A percentile compares a stretch with the other conserved stretches of the same genome.
Evolutionary conservation across 1,139 yeast species (phyloP).

Genomic region (Lodderomyces pseudojiufengensis): DNA sequence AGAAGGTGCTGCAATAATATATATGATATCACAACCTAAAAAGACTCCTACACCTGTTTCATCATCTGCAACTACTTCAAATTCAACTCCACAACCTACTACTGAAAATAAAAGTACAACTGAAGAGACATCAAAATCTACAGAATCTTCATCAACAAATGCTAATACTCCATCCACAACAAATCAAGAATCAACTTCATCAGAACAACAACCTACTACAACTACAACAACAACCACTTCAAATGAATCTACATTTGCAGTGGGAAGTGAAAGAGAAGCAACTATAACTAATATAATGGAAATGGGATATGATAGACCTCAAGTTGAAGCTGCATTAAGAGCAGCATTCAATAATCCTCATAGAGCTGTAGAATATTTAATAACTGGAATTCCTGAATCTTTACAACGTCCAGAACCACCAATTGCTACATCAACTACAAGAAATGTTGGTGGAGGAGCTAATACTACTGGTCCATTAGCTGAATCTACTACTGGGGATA

Average conservation of each 20-base stretch:
- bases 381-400: constrained; percentile 85
- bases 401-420: constrained; percentile 33
- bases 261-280: constrained; percentile 63
- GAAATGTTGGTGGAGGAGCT: constrained; percentile 13
- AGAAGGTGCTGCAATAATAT: constrained; percentile 87
- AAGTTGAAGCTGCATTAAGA: constrained; percentile 86
- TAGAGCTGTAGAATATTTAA: constrained; percentile 91
- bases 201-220: constrained; percentile 8
- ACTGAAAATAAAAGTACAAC: constrained; percentile 18
- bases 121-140: constrained; percentile 14
- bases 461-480: constrained; percentile 14
- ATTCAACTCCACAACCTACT: constrained; percentile 13
- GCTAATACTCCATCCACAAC: constrained; percentile 9
- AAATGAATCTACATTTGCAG: constrained; percentile 44
- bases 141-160: constrained; percentile 16
- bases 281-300: constrained; percentile 82
- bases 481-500: constrained; percentile 18
- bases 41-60: constrained; percentile 24
- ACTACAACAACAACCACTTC: constrained; percentile 13
- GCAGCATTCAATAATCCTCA: constrained; percentile 98
- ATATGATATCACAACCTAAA: constrained; percentile 71
- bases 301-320: constrained; percentile 90
- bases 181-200: constrained; percentile 1
- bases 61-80: constrained; percentile 11
- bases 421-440: constrained; percentile 23